Base-by-base conservation (phyloP, 2,329 filamentous ascomycete species). In the Phaeophleospora eucalypticola region DNA sequence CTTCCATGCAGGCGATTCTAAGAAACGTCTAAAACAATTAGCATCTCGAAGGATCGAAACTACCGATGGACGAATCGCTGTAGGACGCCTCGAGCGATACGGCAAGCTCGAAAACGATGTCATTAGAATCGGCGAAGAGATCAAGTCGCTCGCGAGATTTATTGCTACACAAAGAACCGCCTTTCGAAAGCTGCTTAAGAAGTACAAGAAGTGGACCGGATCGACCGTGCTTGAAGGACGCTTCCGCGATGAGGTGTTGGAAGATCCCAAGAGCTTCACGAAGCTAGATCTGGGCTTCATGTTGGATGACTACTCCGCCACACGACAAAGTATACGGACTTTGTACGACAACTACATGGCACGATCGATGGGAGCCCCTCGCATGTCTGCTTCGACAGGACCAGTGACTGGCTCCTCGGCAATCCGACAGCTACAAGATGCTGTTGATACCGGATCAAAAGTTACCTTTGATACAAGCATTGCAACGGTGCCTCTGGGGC, bases 131-230 rank as follows among this genome's bases (percentile, higher is more conserved):
- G 82, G 83, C 37, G 80, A 87, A 54, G 87, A 93, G 53, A 81
- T 88, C 44, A 77, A 80, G 44, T 79, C 80, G 3, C 73, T 93
- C 4, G 78, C 80, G 29, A 81, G 87, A 35, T 94, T 91, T 58
- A 79, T 84, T 53, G 76, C 79, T 49, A 84, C 85, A 2, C 88
- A 94, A 63, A 75, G 83, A 8, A 79, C 84, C 3, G 88, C 85
- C 3, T 90, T 94, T 59, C 79, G 81, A 45, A 94, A 94, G 69
- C 83, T 94, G 32, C 71, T 90, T 27, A 93, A 91, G 65, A 94
- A 94, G 64, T 91, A 93, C 69, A 73, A 84, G 77, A 90, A 89
- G 77, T 93, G 88, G 88, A 91, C 87, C 2, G 82, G 82, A 34
- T 89, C 87, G 17, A 74, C 74, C 4, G 75, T 78, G 0, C 71